phyloP scores from a whole-genome alignment of 164 flowering plant genomes.

The Amborella trichopoda region DNA sequence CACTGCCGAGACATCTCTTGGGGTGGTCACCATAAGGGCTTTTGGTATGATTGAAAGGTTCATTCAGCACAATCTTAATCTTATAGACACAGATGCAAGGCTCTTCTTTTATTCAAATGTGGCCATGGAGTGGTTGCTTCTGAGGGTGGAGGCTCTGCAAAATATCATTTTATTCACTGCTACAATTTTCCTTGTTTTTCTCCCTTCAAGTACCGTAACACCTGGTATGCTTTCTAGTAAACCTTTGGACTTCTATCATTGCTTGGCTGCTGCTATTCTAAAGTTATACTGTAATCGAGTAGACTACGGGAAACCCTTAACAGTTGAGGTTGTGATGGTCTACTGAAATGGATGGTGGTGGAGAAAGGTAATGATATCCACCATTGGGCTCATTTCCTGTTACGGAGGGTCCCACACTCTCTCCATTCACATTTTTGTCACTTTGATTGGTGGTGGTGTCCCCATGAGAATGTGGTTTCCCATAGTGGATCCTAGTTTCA shows the following conservation, averaged over 20 bases:
- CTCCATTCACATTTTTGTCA: no score
- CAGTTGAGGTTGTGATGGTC: no score
- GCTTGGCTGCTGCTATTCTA: no score
- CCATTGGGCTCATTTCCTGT: neutral
- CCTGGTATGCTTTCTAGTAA: constrained; percentile 43
- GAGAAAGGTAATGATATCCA: neutral
- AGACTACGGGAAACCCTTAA: no score
- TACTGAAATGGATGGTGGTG: no score
- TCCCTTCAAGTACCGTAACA: constrained; percentile 38
- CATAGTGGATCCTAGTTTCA: no score
- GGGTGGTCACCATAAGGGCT: constrained; percentile 70
- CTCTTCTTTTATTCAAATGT: constrained; percentile 69
- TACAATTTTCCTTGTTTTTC: constrained; percentile 47
- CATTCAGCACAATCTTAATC: constrained; percentile 39
- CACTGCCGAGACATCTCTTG: constrained; percentile 73
- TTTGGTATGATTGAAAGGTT: constrained; percentile 42
- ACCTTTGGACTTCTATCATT: neutral
- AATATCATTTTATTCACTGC: constrained; percentile 54
- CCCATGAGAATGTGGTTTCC: no score
- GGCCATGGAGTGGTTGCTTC: constrained; percentile 60
- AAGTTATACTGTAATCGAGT: no score
- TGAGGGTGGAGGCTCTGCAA: constrained; percentile 66
- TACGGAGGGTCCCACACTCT: no score
- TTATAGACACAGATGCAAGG: constrained; percentile 58
- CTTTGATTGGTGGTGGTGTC: no score